Evolutionary conservation across 2,329 filamentous ascomycete species (phyloP).

Genomic region (Rhytidhysteron rufulum): DNA sequence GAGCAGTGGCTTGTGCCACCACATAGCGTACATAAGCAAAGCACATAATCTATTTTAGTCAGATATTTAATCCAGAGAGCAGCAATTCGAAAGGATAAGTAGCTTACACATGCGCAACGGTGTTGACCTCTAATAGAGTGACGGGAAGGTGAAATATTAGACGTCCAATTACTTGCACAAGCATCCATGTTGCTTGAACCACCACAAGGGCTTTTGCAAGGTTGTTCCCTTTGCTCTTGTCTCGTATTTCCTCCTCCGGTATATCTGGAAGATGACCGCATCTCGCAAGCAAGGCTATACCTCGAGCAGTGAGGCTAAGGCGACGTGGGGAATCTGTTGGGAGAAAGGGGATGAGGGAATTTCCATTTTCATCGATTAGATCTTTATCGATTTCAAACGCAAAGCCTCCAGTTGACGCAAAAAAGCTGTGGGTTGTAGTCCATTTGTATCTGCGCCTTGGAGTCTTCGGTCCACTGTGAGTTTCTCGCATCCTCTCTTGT

Average conservation of each 20-base stretch:
- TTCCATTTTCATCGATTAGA: no score
- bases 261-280: constrained; percentile 8
- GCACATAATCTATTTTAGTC: no score
- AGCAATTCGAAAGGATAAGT: no score
- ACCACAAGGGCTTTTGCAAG: constrained; percentile 14
- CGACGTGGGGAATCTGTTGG: constrained; percentile 1
- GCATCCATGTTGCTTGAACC: constrained; percentile 21
- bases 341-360: no score
- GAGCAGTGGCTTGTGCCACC: constrained; percentile 23
- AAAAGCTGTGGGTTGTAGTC: constrained; percentile 4
- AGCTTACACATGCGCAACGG: constrained; percentile 54
- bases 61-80: no score
- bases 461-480: not conserved
- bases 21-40: constrained; percentile 21
- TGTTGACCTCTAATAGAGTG: constrained; percentile 58
- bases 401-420: constrained; percentile 4
- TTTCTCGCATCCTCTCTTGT: not conserved
- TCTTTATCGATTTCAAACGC: constrained; percentile 10
- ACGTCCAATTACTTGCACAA: constrained; percentile 18
- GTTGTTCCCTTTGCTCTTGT: constrained; percentile 16
- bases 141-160: constrained; percentile 10
- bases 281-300: constrained; percentile 5
- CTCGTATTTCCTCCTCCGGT: constrained; percentile 10
- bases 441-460: not conserved
- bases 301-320: constrained; percentile 7